Evolutionary conservation across 148 eudicot species (phyloP), one percentile per base, ranked within the genome.

Genomic region (Cornus controversa): DNA sequence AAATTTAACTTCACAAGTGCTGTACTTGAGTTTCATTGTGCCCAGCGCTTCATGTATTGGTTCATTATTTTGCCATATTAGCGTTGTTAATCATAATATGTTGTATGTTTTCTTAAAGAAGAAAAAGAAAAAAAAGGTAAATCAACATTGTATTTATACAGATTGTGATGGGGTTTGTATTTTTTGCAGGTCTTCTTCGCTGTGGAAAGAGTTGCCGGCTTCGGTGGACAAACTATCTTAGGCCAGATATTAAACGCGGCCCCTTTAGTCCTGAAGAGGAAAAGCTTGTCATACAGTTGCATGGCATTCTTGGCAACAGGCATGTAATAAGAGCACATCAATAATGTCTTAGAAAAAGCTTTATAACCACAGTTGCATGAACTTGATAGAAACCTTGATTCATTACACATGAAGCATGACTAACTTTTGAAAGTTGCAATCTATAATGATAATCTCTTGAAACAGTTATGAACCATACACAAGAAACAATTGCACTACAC

Each of bases 121-220:
- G 57, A 16, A 13, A 15, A 15, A 15, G n/a, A n/a, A 50, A 13
- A 16, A 11, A 13, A 50, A 11, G 57, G 18, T 45, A 5, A 50
- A 16, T 13, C 20, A 50, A 50, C 57, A 13, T 50, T 50, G 18
- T 50, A 13, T 50, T 11, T 50, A 50, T 16, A 50, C 14, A 13
- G 57, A 50, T 16, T 11, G 4, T 50, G 18, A 16, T 2, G 14
- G 14, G 14, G 14, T 10, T 45, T 31, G 23, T 45, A 10, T 78
- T 42, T 42, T 31, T 72, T 24, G 24, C 78, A 90, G 93, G 91
- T 22, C 93, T 90, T 23, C 89, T 83, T 62, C 86, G 93, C 10
- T 90, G 93, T 81, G 94, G 94, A 70, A 89, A 91, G 82, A 91
- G 94, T 86, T 91, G 94, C 74, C 78, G 94, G 11, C 94, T 91